These are phyloP conservation scores for Populus simonii DNA, from an alignment of 345 rosid species.

Conservation along the genomic window DNA sequence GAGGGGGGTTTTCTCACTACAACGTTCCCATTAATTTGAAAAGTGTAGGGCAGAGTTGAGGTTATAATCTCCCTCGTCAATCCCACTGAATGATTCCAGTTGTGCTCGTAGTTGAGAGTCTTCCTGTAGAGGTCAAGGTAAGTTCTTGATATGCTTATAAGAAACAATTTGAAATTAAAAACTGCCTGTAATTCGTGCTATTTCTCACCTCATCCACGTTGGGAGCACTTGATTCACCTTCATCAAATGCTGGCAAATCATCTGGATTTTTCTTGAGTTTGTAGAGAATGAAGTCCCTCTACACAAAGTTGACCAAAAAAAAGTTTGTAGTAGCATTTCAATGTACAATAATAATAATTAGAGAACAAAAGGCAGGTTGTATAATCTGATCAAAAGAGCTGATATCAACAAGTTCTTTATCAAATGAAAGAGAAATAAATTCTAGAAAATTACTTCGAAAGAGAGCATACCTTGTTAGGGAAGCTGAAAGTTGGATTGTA, in stretches of 20 bases:
- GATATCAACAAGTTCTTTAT: neutral
- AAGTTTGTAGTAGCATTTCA: no score
- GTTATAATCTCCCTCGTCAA: neutral
- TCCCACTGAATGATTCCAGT: neutral
- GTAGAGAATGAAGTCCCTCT: neutral
- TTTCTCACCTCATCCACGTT: neutral
- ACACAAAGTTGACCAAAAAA: neutral
- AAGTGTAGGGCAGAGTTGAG: neutral
- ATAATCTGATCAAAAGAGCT: neutral
- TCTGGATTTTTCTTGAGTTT: neutral
- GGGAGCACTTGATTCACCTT: neutral
- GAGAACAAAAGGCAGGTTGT: neutral
- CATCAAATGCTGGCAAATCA: neutral
- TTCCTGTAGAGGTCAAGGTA: neutral
- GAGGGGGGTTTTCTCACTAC: neutral
- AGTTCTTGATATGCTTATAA: neutral
- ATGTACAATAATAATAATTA: neutral
- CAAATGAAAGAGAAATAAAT: neutral
- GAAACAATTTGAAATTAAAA: neutral
- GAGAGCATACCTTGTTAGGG: neutral
- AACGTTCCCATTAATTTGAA: neutral
- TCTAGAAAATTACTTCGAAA: neutral
- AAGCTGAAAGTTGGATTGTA: slow-evolving; percentile 2
- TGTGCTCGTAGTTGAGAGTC: neutral
- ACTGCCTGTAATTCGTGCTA: neutral